Conservation (phyloP, 2,329 filamentous ascomycete genomes). For the Podosphaera fusca region DNA sequence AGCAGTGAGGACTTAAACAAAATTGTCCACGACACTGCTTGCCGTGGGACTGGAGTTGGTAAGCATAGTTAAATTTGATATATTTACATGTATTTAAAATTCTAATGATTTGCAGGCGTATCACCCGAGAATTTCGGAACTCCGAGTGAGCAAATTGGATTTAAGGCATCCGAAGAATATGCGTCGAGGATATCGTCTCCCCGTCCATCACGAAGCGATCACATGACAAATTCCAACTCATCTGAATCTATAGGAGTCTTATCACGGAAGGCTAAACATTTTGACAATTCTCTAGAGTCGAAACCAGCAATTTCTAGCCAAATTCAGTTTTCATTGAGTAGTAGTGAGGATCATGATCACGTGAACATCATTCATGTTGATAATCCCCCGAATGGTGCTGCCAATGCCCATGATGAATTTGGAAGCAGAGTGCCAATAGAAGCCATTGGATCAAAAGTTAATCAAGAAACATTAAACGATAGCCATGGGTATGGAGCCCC, state of each 20-base stretch:
- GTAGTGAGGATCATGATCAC: conserved; percentile 21
- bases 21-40: conserved; percentile 52
- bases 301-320: conserved; percentile 12
- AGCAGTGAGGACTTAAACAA: conserved; percentile 78
- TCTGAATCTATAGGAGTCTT: conserved; percentile 21
- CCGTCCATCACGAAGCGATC: conserved; percentile 20
- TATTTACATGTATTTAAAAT: conserved; percentile 3
- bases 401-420: conserved; percentile 18
- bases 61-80: conserved; percentile 16
- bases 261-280: conserved; percentile 22
- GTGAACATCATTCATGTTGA: conserved; percentile 57
- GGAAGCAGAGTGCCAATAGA: conserved; percentile 25
- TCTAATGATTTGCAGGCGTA: conserved; percentile 29
- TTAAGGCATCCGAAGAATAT: conserved; percentile 69
- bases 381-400: conserved; percentile 26
- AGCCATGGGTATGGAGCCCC: conserved; percentile 46
- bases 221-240: conserved; percentile 20
- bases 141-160: conserved; percentile 77
- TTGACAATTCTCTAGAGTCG: conserved; percentile 13
- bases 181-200: conserved; percentile 54
- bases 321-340: conserved; percentile 20
- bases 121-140: conserved; percentile 40
- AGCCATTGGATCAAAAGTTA: conserved; percentile 23
- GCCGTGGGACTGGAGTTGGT: conserved; percentile 28
- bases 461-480: conserved; percentile 26